Base-by-base conservation (phyloP, 371 early-diverging fungal genomes). In the Saksenaea oblongispora region DNA sequence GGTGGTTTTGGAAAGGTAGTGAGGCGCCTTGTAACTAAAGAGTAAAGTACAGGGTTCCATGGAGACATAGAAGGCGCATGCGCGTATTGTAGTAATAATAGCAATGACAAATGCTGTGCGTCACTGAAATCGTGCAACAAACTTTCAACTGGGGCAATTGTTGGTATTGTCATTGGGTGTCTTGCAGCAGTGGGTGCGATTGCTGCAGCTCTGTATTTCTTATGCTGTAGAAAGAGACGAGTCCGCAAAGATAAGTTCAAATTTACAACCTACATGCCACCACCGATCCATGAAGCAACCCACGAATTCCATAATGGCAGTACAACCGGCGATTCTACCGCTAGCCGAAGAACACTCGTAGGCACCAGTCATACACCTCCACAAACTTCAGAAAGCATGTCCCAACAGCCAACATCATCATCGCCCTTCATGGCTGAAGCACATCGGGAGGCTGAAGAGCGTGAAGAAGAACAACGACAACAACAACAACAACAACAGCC, bases 161-260 rank as follows among this genome's bases (percentile, higher is more conserved):
- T 67, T 26, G 79, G 79, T 13, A 75, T 75, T 28, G 65, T 68
- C 11, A 53, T 78, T 61, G 66, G 62, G 13, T 54, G 53, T 24
- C 18, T 62, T 22, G 59, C 31, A 13, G 67, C 47, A 5, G 58
- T 36, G 26, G 63, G 44, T 51, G 24, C 59, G 7, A n/a, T 61
- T 0, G 39, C 24, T n/a, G 41, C 41, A 31, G 60, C 37, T 4
- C 1, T 65, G 18, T 65, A 47, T 47, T 56, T 26, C 24, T 36
- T 56, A 1, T 60, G 39, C 18, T 59, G 62, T 22, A 44, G 59
- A 44, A 56, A 27, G 36, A 54, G 51, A 47, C 51, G 51, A 47
- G 51, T 47, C 7, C 51, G 51, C 51, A 47, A 47, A 22, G 51
- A 47, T 22, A 47, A 47, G 22, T 47, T 47, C 22, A 47, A n/a